Base-by-base conservation (phyloP, 805 yeast species). In the Wickerhamomyces silvicola region DNA sequence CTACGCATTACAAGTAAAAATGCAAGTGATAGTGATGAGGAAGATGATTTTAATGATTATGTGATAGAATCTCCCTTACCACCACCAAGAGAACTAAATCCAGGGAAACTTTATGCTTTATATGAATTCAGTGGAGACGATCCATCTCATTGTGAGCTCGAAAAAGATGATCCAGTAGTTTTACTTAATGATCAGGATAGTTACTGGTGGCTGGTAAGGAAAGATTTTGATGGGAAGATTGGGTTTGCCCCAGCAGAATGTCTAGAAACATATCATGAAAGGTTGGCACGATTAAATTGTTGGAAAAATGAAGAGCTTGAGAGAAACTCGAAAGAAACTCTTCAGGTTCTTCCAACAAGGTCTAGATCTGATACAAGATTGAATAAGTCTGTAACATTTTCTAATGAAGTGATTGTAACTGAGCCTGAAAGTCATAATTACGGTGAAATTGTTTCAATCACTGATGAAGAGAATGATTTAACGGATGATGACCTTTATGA, bases 241-340 rank as follows among this genome's bases (percentile, higher is more conserved):
- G 98, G 98, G 2, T 92, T 88, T 63, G 94, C 94, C 2, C 98
- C 98, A 2, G 97, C 97, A 1, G 98, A 92, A 55, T 76, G 92
- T 36, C 62, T 92, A 22, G 98, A 92, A 57, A 85, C 95, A 0
- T 87, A 84, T 39, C 81, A 78, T 28, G 98, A 92, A 58, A 66
- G 97, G 37, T 60, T 92, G 33, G 98, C 98, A 0, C 68, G 97
- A 35, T 64, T 88, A 24, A 92, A 92, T 54, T 84, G 95, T 58
- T 85, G 90, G 75, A 80, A 85, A 45, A 90, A 90, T 58, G 95
- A 85, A 55, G 85, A 81, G 24, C 32, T 45, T 10, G 56, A 51
- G 22, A 46, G 37, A 26, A 38, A 22, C 5, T 39, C 46, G 2
- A 43, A 41, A 27, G 43, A 37, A 10, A 32, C 28, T 4, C 18